Percentiles rank a stretch among this genome's conserved stretches.
phyloP scores from a whole-genome alignment of 139 green algal species.

The Volvox reticuliferus region DNA sequence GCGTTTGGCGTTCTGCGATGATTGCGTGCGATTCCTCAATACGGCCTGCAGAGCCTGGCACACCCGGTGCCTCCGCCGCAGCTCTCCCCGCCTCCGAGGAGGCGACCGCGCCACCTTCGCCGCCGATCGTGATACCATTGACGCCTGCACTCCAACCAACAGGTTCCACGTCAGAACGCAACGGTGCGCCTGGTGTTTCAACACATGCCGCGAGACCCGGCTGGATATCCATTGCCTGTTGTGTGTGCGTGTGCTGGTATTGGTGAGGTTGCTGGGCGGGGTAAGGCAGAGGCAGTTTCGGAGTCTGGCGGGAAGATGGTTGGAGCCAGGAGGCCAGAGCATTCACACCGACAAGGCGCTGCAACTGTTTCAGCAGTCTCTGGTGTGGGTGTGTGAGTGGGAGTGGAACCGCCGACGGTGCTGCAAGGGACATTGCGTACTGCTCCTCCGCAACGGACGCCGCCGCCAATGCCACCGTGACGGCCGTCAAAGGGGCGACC shows the following conservation, averaged over 20 bases:
- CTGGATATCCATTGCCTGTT: too few relatives aligned
- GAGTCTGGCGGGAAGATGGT: background rate
- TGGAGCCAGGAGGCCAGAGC: background rate
- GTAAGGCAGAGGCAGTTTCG: background rate
- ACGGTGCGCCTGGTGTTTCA: background rate
- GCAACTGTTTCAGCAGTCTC: background rate
- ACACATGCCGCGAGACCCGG: background rate
- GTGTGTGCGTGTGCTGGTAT: background rate
- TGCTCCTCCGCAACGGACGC: background rate
- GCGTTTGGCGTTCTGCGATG: background rate
- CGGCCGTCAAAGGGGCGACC: background rate
- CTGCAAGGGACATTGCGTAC: background rate
- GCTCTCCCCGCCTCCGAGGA: too few relatives aligned
- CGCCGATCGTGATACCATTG: too few relatives aligned
- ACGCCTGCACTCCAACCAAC: too few relatives aligned
- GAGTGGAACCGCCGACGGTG: background rate
- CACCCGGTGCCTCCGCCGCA: too few relatives aligned
- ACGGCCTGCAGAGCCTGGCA: too few relatives aligned
- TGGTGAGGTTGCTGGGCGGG: background rate
- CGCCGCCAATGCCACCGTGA: background rate
- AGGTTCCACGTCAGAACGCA: too few relatives aligned
- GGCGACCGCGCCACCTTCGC: too few relatives aligned
- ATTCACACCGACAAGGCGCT: background rate
- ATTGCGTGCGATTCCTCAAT: background rate
- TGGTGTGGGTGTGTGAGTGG: background rate